A percentile compares a stretch with the other conserved stretches of the same genome.
Evolutionary conservation across 371 early-diverging fungal genomes (phyloP).

Genomic region (Mortierella sp.): DNA sequence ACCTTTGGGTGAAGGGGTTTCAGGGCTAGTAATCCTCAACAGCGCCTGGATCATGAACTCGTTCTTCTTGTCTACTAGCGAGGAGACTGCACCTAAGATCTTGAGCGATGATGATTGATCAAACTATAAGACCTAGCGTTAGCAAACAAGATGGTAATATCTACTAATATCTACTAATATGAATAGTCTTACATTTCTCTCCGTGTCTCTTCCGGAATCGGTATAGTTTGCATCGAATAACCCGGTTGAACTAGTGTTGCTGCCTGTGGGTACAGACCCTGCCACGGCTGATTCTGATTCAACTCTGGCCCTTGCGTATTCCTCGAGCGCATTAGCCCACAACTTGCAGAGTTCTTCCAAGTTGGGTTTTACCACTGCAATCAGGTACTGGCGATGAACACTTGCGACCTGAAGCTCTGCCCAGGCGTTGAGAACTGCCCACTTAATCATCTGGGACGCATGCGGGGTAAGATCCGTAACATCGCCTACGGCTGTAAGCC

Average conservation of each 20-base stretch:
- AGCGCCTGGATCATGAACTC: constrained; percentile 43
- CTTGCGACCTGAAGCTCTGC: constrained; percentile 81
- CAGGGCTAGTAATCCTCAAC: constrained; percentile 42
- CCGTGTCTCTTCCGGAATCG: constrained; percentile 35
- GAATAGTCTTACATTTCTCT: constrained; percentile 35
- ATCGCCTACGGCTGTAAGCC: constrained; percentile 69
- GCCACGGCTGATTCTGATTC: constrained; percentile 68
- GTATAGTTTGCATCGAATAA: constrained; percentile 48
- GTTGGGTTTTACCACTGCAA: constrained; percentile 76
- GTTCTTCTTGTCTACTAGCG: constrained; percentile 42
- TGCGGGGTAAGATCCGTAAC: constrained; percentile 73
- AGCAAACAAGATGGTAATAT: background rate
- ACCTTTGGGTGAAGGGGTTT: background rate
- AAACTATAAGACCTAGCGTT: constrained; percentile 18
- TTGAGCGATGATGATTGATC: constrained; percentile 52
- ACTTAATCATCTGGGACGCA: constrained; percentile 83
- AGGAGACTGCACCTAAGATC: constrained; percentile 45
- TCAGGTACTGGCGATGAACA: constrained; percentile 69
- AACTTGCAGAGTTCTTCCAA: constrained; percentile 67
- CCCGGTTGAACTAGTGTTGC: constrained; percentile 50
- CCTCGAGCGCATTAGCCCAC: constrained; percentile 70
- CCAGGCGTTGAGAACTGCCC: constrained; percentile 87
- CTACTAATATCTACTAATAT: background rate
- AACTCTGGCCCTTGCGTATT: constrained; percentile 70
- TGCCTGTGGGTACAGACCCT: constrained; percentile 59